Conservation (phyloP, 129 eudicot genomes). For the Scalesia atractyloides region DNA sequence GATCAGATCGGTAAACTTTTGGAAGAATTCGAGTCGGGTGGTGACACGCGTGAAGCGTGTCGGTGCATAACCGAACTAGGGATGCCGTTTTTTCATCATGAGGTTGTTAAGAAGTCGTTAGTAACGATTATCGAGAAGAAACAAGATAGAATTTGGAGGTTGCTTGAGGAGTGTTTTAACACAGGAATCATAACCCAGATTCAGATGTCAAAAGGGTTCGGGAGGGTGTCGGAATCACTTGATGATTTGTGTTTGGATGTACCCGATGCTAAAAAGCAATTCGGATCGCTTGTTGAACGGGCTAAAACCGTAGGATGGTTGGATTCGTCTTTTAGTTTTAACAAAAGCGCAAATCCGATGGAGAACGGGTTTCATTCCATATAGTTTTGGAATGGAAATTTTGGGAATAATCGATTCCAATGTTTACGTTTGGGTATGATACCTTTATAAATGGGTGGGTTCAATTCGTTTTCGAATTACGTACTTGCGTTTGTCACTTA, state of each 20-base stretch:
- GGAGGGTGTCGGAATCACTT: slow-evolving; percentile 65
- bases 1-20: slow-evolving; percentile 72
- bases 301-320: slow-evolving; percentile 73
- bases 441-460: not conserved
- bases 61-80: slow-evolving; percentile 81
- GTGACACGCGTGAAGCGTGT: slow-evolving; percentile 75
- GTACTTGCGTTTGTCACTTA: not conserved
- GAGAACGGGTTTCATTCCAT: slow-evolving; percentile 49
- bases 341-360: slow-evolving; percentile 36
- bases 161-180: slow-evolving; percentile 59
- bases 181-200: slow-evolving; percentile 68
- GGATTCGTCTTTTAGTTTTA: slow-evolving; percentile 48
- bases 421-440: not conserved
- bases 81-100: slow-evolving; percentile 96
- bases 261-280: slow-evolving; percentile 77
- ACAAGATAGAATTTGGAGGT: slow-evolving; percentile 67
- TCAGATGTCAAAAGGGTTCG: slow-evolving; percentile 81
- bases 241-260: slow-evolving; percentile 88
- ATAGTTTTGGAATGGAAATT: not conserved
- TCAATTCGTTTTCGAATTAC: not conserved
- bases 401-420: not conserved
- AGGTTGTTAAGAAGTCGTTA: slow-evolving; percentile 84
- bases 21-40: slow-evolving; percentile 91
- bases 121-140: slow-evolving; percentile 73
- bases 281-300: slow-evolving; percentile 44